Base-by-base conservation (phyloP, 306 rosid genomes). In the Ziziphus jujuba region DNA sequence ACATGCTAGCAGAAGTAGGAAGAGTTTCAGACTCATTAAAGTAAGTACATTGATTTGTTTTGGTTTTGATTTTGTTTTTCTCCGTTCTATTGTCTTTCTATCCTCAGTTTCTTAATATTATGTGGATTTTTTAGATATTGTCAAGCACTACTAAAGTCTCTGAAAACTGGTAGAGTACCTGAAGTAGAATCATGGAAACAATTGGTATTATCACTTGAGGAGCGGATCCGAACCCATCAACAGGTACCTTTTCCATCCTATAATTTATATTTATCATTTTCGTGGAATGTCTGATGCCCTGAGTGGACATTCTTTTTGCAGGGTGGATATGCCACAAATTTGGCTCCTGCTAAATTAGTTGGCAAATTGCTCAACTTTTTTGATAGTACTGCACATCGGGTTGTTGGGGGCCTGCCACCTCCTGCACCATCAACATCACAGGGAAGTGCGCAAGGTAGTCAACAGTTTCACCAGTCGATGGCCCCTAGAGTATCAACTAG, bases 1-100 rank as follows among this genome's bases (percentile, higher is more conserved):
- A 86, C 81, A 92, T 92, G 98, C 85, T 92, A 54, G 98, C 91
- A 56, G 97, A 92, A 86, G 87, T 92, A 61, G 98, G 98, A 63
- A 92, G 79, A 77, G 73, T 92, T 81, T 89, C 96, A 28, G 98
- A 89, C 61, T 87, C 98, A 2, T 75, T 92, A 85, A 89, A 84
- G 98, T 92, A 87, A 87, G 95, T 85, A 61, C 14, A n/a, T 54
- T 19, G 59, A 44, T 14, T 25, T 3, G 38, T 55, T 79, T 23
- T 34, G 36, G 47, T 23, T 81, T 51, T 16, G 21, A 55, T 31
- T 56, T 69, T 51, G 15, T 21, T 75, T 66, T 57, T 8, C 7
- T 7, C 35, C 35, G 3, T 22, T 14, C 12, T 31, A 55, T 4
- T 1, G 21, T 25, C 12, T 5, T 35, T 47, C 56, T 47, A n/a